Percentiles rank a stretch among this genome's conserved stretches.
Evolutionary conservation across 768 basidiomycete genomes (phyloP).

Genomic region (Grammothele lineata): DNA sequence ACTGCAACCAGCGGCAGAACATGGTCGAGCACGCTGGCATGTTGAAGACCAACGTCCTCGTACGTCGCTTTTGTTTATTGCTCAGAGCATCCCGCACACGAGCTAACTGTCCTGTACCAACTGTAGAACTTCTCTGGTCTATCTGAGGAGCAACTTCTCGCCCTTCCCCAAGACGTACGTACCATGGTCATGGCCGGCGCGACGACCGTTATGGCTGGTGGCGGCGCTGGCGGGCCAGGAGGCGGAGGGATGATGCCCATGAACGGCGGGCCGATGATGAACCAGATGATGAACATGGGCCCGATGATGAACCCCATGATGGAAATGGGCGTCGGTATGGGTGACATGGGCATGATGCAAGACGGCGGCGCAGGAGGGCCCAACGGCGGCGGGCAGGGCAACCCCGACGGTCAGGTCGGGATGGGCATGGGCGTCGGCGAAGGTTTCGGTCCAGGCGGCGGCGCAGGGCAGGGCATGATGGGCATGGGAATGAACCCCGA

Average conservation of each 20-base stretch:
- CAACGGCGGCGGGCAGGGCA: slow-evolving; percentile 18
- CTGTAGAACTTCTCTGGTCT: slow-evolving; percentile 82
- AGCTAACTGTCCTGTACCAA: no score
- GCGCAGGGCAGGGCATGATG: slow-evolving; percentile 55
- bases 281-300: slow-evolving; percentile 29
- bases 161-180: slow-evolving; percentile 75
- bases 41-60: slow-evolving; percentile 79
- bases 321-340: slow-evolving; percentile 63
- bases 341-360: slow-evolving; percentile 45
- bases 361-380: slow-evolving; percentile 19
- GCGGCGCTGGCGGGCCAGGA: slow-evolving; percentile 40
- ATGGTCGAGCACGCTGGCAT: slow-evolving; percentile 75
- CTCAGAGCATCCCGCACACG: no score
- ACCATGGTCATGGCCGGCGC: slow-evolving; percentile 86
- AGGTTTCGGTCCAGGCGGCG: slow-evolving; percentile 30
- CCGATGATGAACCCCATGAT: slow-evolving; percentile 65
- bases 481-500: slow-evolving; percentile 69
- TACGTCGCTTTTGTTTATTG: slow-evolving; percentile 31
- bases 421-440: slow-evolving; percentile 31
- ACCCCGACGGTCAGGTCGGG: slow-evolving; percentile 25
- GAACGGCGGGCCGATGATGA: slow-evolving; percentile 34
- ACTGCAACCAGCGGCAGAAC: slow-evolving; percentile 80
- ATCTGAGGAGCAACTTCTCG: slow-evolving; percentile 75
- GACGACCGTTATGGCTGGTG: slow-evolving; percentile 70
- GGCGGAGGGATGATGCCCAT: slow-evolving; percentile 33